Base-by-base conservation (phyloP, 805 yeast genomes). In the Ogataea nakhonphanomensis region DNA sequence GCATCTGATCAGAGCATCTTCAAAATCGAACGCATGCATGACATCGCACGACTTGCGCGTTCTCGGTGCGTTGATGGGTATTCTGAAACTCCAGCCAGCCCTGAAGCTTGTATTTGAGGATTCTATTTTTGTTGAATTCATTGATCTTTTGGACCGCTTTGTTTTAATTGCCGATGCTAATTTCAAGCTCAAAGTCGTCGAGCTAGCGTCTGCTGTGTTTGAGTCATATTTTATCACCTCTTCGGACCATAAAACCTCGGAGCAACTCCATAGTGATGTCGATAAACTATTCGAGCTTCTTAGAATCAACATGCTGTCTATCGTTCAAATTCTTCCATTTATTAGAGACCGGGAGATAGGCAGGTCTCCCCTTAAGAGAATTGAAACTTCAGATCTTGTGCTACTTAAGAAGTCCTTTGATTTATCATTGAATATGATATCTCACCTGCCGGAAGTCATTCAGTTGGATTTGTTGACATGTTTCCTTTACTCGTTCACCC, bases 201-300 rank as follows among this genome's bases (percentile, higher is more conserved):
- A 77, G n/a, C 74, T 86, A 23, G 44, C 61, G 4, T 43, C 48
- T 7, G 45, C 45, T 22, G 43, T 60, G 7, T 61, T 59, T 38
- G 73, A 71, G 35, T 65, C 84, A 20, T 80, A 82, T 37, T 57
- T 69, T 27, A 62, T 71, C 49, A 65, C 71, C 21, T 65, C 57
- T 23, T 38, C 55, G 1, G 50, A 48, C 4, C 21, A 33, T 5
- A 55, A 53, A 23, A 23, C 59, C 2, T 59, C 64, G 1, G 77
- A 73, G 8, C 70, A 66, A 26, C 65, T 78, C 40, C 65, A 73
- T 25, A 62, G 67, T 22, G 81, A 79, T 37, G 81, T 85, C 39
- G 95, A 87, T 51, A 87, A 85, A 53, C 64, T 88, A 31, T 87
- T 91, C 59, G 97, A 91, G 56, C 66, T 90, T 20, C 62, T 89